Evolutionary conservation across 2,329 filamentous ascomycete species (phyloP), one percentile per base, ranked within the genome.

Genomic region (Colletotrichum euphorbiae): DNA sequence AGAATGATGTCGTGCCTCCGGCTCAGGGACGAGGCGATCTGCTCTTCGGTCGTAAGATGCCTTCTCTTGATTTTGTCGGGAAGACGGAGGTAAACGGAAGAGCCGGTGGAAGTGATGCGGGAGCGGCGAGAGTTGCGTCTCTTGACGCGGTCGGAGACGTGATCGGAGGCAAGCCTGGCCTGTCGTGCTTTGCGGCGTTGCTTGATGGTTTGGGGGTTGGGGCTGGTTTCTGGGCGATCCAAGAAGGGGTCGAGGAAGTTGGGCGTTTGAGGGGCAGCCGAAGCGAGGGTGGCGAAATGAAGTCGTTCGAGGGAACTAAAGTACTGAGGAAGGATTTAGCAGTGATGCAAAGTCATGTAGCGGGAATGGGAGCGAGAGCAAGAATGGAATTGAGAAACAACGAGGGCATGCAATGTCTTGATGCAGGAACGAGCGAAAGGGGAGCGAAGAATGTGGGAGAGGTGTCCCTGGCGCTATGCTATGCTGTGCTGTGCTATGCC

Each of bases 301-400:
- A 92, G 83, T 66, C 90, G 87, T 78, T 93, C 91, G 70, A 91
- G 83, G 7, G 88, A 90, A 36, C 90, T 92, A 80, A 93, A 93
- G 80, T 91, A 93, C 87, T 93, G 77, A 62, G 33, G 56, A 66
- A 70, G 40, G 21, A 51, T 62, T 71, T 70, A 71, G 70, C 57
- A 70, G 21, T 33, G 45, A 67, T 50, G 59, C 51, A 67, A 62
- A 65, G 55, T 43, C 50, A 54, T 24, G 12, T 48, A 19, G 31
- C n/a, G 38, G 38, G 42, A 43, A 51, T 13, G 54, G 28, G 45
- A 60, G 46, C 21, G 40, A 36, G 43, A 33, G 45, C 43, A 52
- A 71, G 19, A 67, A 68, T 46, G 48, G 21, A 63, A 54, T 67
- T 57, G 67, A 61, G 65, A 71, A 70, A 60, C 72, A 69, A 75